Conservation (phyloP, 768 basidiomycete genomes). For the Phlegmacium glaucopus region DNA sequence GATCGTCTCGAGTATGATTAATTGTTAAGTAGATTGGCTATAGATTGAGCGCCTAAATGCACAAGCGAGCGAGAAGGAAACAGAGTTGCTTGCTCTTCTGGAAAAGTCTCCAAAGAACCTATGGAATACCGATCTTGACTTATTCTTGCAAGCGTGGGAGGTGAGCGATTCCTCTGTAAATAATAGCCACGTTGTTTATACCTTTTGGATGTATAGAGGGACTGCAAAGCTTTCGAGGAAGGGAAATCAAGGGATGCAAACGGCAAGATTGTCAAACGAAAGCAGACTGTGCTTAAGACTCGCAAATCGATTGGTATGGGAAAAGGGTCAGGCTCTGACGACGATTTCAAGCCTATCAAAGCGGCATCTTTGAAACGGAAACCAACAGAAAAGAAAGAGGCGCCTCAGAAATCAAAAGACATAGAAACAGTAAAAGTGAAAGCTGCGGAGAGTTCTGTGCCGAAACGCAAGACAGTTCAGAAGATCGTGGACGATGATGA, state of each 20-base stretch:
- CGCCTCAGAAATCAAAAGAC: conserved; percentile 7
- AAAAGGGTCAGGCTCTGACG: conserved; percentile 36
- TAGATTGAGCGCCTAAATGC: conserved; percentile 82
- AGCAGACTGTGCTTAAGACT: conserved; percentile 44
- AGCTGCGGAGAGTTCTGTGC: conserved; percentile 13
- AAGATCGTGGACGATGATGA: conserved; percentile 13
- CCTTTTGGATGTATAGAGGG: conserved; percentile 26
- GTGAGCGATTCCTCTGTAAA: conserved; percentile 36
- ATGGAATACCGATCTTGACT: conserved; percentile 89
- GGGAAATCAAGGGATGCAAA: conserved; percentile 36
- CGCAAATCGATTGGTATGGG: conserved; percentile 45
- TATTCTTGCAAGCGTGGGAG: conserved; percentile 81
- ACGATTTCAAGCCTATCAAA: conserved; percentile 48
- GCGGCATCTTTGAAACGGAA: conserved; percentile 40
- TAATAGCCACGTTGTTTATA: background rate
- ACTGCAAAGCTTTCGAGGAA: conserved; percentile 46
- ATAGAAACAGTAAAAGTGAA: conserved; percentile 19
- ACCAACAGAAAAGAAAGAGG: conserved; percentile 21
- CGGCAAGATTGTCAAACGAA: conserved; percentile 46
- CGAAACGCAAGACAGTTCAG: conserved; percentile 22
- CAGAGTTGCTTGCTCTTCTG: conserved; percentile 74
- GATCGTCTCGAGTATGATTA: background rate
- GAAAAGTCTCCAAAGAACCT: conserved; percentile 76
- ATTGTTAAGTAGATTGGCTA: background rate
- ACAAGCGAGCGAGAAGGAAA: conserved; percentile 81